A percentile compares a stretch with the other conserved stretches of the same genome.
phyloP scores from a whole-genome alignment of 305 asterid species.

The Solanum hybrid region DNA sequence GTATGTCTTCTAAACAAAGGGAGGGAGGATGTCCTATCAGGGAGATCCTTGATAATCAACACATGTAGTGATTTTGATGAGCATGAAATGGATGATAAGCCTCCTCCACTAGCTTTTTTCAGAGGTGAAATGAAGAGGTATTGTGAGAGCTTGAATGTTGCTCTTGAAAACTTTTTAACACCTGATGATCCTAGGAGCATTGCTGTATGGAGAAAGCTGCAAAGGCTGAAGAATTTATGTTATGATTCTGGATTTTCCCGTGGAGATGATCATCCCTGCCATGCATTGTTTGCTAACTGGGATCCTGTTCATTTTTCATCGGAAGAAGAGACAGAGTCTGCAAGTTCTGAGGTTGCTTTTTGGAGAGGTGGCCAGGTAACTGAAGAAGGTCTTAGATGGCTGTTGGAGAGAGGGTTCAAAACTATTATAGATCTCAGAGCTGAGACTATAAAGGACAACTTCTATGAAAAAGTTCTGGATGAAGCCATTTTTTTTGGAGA shows the following conservation, averaged over 20 bases:
- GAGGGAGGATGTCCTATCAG: conserved; percentile 77
- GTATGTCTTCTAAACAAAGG: conserved; percentile 86
- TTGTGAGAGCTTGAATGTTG: conserved; percentile 87
- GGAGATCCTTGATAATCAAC: conserved; percentile 57
- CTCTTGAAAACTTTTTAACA: conserved; percentile 61
- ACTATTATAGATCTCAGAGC: conserved; percentile 89
- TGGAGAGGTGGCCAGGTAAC: conserved; percentile 97
- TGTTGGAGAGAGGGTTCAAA: conserved; percentile 68
- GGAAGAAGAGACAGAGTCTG: conserved; percentile 34
- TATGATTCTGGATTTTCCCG: conserved; percentile 87
- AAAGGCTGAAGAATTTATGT: conserved; percentile 68
- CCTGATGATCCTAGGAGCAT: conserved; percentile 66
- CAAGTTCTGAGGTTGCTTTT: conserved; percentile 47
- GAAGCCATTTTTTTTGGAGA: conserved; percentile 49
- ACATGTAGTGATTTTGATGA: conserved; percentile 51
- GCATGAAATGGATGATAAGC: conserved; percentile 44
- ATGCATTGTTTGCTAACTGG: conserved; percentile 85
- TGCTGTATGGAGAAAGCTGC: conserved; percentile 85
- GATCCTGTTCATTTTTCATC: conserved; percentile 48
- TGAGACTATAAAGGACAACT: conserved; percentile 72
- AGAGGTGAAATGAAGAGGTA: conserved; percentile 95
- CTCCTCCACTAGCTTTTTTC: conserved; percentile 84
- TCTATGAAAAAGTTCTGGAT: conserved; percentile 46
- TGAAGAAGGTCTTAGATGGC: conserved; percentile 84
- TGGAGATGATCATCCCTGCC: conserved; percentile 61